Conservation (phyloP, 768 basidiomycete species). For the Strobilomyces dryophilus region DNA sequence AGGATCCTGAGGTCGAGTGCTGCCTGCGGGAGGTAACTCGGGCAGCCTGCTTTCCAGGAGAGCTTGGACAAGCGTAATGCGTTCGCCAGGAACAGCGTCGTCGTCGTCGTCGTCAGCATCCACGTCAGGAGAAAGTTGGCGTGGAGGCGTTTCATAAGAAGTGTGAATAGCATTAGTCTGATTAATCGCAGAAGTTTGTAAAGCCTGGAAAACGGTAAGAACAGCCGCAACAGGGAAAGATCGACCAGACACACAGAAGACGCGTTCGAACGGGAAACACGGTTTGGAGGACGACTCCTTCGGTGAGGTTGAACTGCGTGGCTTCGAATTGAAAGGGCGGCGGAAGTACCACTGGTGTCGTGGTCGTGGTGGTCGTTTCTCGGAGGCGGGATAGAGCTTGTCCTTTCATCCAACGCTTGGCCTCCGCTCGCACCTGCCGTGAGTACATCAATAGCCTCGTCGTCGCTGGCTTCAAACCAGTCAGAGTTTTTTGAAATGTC, state of each 20-base stretch:
- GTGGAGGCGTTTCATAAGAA: conserved; percentile 27
- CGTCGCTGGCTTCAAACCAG: conserved; percentile 79
- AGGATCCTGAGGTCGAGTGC: conserved; percentile 61
- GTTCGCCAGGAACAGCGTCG: conserved; percentile 45
- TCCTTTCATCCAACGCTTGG: conserved; percentile 79
- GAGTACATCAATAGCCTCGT: conserved; percentile 80
- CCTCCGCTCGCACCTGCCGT: conserved; percentile 81
- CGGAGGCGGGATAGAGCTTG: conserved; percentile 45
- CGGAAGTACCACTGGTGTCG: conserved; percentile 12
- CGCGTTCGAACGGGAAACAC: conserved; percentile 39
- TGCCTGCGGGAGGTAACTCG: conserved; percentile 66
- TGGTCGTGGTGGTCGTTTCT: conserved; percentile 25
- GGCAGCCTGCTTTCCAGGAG: conserved; percentile 78
- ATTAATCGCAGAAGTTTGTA: conserved; percentile 36
- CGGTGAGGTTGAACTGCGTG: conserved; percentile 32
- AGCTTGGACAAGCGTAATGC: conserved; percentile 69
- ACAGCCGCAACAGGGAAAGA: conserved; percentile 61
- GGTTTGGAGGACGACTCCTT: conserved; percentile 61
- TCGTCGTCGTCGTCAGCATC: conserved; percentile 59
- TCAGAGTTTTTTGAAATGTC: conserved; percentile 51
- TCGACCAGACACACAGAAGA: conserved; percentile 36
- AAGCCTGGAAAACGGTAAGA: conserved; percentile 60
- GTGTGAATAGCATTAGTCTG: conserved; percentile 19
- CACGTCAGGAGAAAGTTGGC: conserved; percentile 34
- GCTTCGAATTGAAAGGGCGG: conserved; percentile 29